Conservation (phyloP, 768 basidiomycete genomes). For the Lactarius tabidus region DNA sequence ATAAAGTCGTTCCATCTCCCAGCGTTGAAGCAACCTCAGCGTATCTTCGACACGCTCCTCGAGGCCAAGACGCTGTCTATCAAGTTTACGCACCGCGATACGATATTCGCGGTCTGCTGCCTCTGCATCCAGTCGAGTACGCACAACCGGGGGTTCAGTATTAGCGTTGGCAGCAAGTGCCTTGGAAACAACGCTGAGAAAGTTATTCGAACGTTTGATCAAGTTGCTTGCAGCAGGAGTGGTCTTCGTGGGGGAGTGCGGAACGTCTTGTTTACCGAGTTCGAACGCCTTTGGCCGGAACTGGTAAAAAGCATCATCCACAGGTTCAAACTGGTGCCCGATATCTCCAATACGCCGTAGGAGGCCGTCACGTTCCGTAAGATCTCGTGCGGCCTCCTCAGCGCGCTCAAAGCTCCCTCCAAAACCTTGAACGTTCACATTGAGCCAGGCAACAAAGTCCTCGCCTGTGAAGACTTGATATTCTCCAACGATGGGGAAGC, state of each 20-base stretch:
- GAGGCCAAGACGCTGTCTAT: constrained; percentile 77
- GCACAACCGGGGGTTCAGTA: constrained; percentile 63
- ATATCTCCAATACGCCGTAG: constrained; percentile 76
- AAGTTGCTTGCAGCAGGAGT: constrained; percentile 50
- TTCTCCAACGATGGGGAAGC: constrained; percentile 78
- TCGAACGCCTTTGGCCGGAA: constrained; percentile 79
- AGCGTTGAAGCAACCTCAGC: constrained; percentile 72
- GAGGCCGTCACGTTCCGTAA: constrained; percentile 51
- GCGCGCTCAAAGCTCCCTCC: constrained; percentile 74
- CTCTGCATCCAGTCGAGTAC: constrained; percentile 72
- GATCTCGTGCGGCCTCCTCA: constrained; percentile 59
- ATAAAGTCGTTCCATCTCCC: constrained; percentile 79
- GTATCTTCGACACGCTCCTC: constrained; percentile 86
- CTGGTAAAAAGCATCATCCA: constrained; percentile 79
- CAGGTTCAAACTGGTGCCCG: constrained; percentile 75
- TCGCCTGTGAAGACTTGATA: constrained; percentile 86
- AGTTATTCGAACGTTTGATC: constrained; percentile 61
- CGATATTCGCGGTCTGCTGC: constrained; percentile 79
- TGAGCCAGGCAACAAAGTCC: constrained; percentile 83
- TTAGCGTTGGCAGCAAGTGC: constrained; percentile 49
- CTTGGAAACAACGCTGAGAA: constrained; percentile 71
- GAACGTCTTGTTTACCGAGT: constrained; percentile 40
- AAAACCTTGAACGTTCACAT: constrained; percentile 71
- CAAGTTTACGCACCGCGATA: constrained; percentile 73
- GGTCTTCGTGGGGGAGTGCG: constrained; percentile 33